Evolutionary conservation across 129 eudicot species (phyloP), one percentile per base, ranked within the genome.

Genomic region (Ambrosia artemisiifolia): DNA sequence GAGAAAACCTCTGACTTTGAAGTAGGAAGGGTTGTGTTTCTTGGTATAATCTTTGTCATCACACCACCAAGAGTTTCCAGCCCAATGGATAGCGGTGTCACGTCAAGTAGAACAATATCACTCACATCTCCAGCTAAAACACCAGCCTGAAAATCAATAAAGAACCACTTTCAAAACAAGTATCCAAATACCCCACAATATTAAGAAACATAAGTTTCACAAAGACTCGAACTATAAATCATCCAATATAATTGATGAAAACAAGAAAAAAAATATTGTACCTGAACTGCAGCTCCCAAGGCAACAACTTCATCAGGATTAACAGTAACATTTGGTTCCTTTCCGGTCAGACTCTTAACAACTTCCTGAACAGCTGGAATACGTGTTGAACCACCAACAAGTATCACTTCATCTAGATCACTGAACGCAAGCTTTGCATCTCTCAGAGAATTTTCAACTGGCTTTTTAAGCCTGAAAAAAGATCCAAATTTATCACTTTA

Each of bases 221-320:
- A 30, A 64, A 50, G 30, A 2, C n/a, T 1, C 3, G 7, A 47
- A 38, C 18, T 36, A 8, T n/a, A 28, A 6, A 28, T 16, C 4
- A 40, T 20, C 6, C 7, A 5, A 60, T 60, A 60, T 12, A 14
- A 13, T 8, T 0, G 12, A 43, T 7, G 56, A 35, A 24, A 63
- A n/a, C 64, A 24, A 19, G 24, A 11, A 53, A 5, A 0, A 67
- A 32, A 19, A 20, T 42, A 34, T 32, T 59, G 10, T 61, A 89
- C 98, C 96, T 94, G 99, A 70, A 94, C 96, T 11, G 99, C 99
- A 75, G 99, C 99, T 61, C 99, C 99, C 69, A 94, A 88, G 40
- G 99, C 99, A 74, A 94, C 99, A 66, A 90, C 99, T 83, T 95
- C 99, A 86, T 95, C 97, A 3, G 99, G 99, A 59, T 95, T 95